phyloP scores from a whole-genome alignment of 192 early-diverging fungal species.

The Backusella tarrabulga region DNA sequence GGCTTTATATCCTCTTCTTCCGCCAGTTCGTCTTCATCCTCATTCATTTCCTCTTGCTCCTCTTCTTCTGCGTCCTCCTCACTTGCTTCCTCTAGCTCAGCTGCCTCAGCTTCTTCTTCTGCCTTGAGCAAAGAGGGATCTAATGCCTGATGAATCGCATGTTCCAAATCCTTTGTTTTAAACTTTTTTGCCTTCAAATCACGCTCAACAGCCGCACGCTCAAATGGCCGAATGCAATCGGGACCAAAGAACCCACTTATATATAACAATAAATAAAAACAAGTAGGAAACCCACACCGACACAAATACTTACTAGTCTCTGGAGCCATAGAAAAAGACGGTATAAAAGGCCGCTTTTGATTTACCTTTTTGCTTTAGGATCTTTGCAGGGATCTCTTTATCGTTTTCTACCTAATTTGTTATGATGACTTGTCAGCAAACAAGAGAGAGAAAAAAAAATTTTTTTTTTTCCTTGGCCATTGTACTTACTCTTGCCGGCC shows the following conservation, averaged over 20 bases:
- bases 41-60: constrained; percentile 5
- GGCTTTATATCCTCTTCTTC: constrained; percentile 9
- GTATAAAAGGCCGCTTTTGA: constrained; percentile 34
- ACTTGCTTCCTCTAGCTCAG: constrained; percentile 20
- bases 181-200: constrained; percentile 44
- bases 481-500: constrained; percentile 57
- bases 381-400: constrained; percentile 29
- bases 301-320: constrained; percentile 42
- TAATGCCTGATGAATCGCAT: constrained; percentile 33
- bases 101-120: constrained; percentile 16
- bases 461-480: background rate
- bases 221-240: constrained; percentile 38
- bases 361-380: constrained; percentile 41
- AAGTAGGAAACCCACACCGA: background rate
- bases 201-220: constrained; percentile 24
- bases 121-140: constrained; percentile 27
- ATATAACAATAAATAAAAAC: background rate
- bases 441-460: background rate
- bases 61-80: constrained; percentile 23
- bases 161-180: constrained; percentile 37
- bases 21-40: background rate
- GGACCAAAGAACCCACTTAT: constrained; percentile 41
- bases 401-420: constrained; percentile 40
- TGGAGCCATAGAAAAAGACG: constrained; percentile 44
- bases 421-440: background rate